Evolutionary conservation across 306 rosid genomes (phyloP).

Genomic region (Benincasa hispida): DNA sequence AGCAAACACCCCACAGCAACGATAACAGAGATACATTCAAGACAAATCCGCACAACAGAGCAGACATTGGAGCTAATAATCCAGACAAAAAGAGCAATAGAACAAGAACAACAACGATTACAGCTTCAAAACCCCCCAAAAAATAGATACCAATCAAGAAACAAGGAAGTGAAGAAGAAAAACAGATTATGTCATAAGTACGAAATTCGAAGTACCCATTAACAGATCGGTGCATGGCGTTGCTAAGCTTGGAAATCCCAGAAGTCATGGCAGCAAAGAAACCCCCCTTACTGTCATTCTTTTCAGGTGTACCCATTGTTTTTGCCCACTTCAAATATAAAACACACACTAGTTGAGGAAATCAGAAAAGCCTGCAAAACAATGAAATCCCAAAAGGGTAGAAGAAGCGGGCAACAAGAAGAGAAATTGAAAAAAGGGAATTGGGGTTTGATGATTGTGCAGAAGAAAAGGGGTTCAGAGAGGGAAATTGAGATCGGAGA

Average conservation of each 20-base stretch:
- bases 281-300: slow-evolving; percentile 52
- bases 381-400: neutral
- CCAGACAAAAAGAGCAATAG: neutral
- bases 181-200: neutral
- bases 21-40: neutral
- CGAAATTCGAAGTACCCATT: slow-evolving; percentile 44
- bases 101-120: neutral
- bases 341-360: neutral
- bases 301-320: slow-evolving; percentile 48
- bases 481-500: neutral
- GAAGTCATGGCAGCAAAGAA: slow-evolving; percentile 66
- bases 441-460: neutral
- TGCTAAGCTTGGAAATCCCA: slow-evolving; percentile 51
- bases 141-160: neutral
- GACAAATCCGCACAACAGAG: neutral
- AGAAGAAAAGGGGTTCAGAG: neutral
- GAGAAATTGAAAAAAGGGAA: neutral
- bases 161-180: neutral
- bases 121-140: neutral
- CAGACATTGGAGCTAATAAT: neutral
- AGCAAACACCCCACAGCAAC: neutral
- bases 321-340: slow-evolving; percentile 7
- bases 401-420: neutral
- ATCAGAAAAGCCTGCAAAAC: neutral
- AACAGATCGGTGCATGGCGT: slow-evolving; percentile 88